phyloP scores from a whole-genome alignment of 2,329 filamentous ascomycete genomes.

The Aspergillus ruber region DNA sequence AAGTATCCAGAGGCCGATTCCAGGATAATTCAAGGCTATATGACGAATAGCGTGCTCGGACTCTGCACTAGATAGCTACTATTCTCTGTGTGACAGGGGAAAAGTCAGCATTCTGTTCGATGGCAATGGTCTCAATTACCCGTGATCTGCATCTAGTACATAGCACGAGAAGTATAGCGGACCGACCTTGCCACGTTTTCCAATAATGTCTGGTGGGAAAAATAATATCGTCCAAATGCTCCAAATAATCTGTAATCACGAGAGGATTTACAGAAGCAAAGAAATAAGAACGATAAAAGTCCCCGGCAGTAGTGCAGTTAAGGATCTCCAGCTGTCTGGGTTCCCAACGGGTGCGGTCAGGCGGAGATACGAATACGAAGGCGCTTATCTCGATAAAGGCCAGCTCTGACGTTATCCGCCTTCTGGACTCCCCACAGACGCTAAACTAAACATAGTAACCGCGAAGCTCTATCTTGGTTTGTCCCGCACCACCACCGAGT shows the following conservation, averaged over 20 bases:
- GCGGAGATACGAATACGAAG: slow-evolving; percentile 1
- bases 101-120: not conserved
- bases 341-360: not conserved
- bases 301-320: no score
- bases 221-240: no score
- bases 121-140: not conserved
- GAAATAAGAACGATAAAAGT: not conserved
- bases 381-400: slow-evolving; percentile 4
- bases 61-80: not conserved
- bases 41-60: no score
- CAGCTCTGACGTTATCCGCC: slow-evolving; percentile 19
- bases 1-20: no score
- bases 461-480: not conserved
- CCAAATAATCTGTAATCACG: no score
- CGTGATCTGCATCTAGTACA: not conserved
- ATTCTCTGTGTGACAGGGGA: not conserved
- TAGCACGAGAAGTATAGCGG: not conserved
- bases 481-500: not conserved
- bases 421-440: slow-evolving; percentile 5
- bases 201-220: not conserved
- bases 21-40: no score
- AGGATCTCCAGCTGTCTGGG: not conserved
- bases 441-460: not conserved
- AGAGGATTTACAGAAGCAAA: not conserved
- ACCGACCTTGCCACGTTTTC: not conserved